Percentiles rank a stretch among this genome's conserved stretches.
Conservation (phyloP, 257 asterid genomes). For the Solanum acaule region DNA sequence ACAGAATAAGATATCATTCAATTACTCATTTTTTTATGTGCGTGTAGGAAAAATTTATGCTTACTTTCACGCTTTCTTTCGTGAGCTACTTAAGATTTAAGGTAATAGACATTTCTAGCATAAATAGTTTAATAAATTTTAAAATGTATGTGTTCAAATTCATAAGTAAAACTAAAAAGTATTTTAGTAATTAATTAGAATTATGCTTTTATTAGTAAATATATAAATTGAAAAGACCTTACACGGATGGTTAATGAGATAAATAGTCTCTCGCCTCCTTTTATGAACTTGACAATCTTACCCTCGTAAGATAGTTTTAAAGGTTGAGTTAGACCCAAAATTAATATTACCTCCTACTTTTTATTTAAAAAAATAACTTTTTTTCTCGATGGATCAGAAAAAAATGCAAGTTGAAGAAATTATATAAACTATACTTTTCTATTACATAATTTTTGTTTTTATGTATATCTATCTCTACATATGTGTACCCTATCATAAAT, state of each 20-base stretch:
- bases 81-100: not conserved
- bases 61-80: not conserved
- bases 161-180: too few relatives aligned
- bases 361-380: too few relatives aligned
- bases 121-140: too few relatives aligned
- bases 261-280: too few relatives aligned
- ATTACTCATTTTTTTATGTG: too few relatives aligned
- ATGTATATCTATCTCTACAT: not conserved
- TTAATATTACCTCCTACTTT: not conserved
- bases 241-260: not conserved
- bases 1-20: not conserved
- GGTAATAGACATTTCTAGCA: too few relatives aligned
- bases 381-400: not conserved
- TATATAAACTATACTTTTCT: not conserved
- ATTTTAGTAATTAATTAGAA: too few relatives aligned
- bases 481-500: not conserved
- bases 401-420: not conserved
- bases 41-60: not conserved
- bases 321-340: rapidly evolving
- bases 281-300: too few relatives aligned
- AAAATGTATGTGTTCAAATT: too few relatives aligned
- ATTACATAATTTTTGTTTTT: not conserved
- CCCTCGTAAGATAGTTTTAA: too few relatives aligned
- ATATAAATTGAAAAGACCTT: too few relatives aligned
- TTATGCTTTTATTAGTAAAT: too few relatives aligned